phyloP scores from a whole-genome alignment of 1,284 basidiomycete genomes.

The Ustilago shanxiensis region DNA sequence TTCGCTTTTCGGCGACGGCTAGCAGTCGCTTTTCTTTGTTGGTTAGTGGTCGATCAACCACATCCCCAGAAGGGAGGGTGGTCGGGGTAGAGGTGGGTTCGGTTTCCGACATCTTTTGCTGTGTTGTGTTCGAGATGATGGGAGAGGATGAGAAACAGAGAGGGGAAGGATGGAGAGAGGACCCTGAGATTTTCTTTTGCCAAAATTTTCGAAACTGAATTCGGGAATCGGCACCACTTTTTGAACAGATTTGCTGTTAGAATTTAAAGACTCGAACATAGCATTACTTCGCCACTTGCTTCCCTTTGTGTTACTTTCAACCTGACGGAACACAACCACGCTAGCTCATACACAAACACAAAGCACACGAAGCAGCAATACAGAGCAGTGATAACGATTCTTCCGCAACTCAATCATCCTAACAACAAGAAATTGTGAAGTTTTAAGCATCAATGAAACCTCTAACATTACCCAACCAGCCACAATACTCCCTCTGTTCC shows the following conservation, averaged over 20 bases:
- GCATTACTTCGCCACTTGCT: background rate
- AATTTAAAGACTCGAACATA: background rate
- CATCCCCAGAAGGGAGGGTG: background rate
- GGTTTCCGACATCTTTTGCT: slow-evolving; percentile 26
- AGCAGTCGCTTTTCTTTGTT: slow-evolving; percentile 63
- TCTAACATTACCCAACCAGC: slow-evolving; percentile 88
- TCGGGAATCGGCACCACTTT: slow-evolving; percentile 9
- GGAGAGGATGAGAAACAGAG: background rate
- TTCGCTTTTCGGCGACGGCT: slow-evolving; percentile 44
- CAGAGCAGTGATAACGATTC: background rate
- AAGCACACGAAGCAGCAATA: background rate
- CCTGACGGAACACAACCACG: background rate
- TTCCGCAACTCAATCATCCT: background rate
- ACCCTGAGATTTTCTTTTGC: background rate
- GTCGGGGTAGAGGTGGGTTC: background rate
- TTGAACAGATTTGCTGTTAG: background rate
- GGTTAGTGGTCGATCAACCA: slow-evolving; percentile 37
- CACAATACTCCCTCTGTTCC: slow-evolving; percentile 80
- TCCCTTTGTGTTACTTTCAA: no score
- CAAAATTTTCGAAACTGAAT: slow-evolving; percentile 10
- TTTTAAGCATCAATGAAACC: slow-evolving; percentile 78
- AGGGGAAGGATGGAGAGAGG: background rate
- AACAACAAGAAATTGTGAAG: no score
- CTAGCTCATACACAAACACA: background rate
- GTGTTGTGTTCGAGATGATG: no score